Evolutionary conservation across 371 early-diverging fungal species (phyloP).

Genomic region (Amoeboaphelidium protococcarum): DNA sequence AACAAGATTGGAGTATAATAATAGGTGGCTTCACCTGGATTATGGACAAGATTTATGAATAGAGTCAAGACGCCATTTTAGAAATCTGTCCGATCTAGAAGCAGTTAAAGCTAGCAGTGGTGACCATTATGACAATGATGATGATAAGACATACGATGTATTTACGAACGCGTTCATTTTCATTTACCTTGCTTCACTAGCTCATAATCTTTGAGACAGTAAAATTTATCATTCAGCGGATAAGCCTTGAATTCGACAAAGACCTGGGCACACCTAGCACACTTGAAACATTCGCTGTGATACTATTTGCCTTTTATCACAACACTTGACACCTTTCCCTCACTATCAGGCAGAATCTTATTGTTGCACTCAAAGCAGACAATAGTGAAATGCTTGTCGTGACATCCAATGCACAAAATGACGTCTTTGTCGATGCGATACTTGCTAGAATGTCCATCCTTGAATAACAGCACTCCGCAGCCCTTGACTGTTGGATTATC

Average conservation of each 20-base stretch:
- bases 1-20: no score
- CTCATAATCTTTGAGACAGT: neutral
- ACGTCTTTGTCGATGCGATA: neutral
- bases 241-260: neutral
- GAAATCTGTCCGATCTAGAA: no score
- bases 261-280: neutral
- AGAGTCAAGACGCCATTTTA: no score
- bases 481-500: neutral
- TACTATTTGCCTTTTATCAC: neutral
- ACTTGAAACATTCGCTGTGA: neutral
- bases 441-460: neutral
- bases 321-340: neutral
- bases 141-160: no score
- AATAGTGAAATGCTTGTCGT: neutral
- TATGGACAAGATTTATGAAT: no score
- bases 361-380: neutral
- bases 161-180: no score
- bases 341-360: neutral
- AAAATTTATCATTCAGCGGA: neutral
- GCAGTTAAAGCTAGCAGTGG: no score
- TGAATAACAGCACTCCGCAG: neutral
- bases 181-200: no score
- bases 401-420: neutral
- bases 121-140: no score
- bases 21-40: no score